Evolutionary conservation across 1,284 basidiomycete species (phyloP).

Genomic region (Ceratobasidium sp.): DNA sequence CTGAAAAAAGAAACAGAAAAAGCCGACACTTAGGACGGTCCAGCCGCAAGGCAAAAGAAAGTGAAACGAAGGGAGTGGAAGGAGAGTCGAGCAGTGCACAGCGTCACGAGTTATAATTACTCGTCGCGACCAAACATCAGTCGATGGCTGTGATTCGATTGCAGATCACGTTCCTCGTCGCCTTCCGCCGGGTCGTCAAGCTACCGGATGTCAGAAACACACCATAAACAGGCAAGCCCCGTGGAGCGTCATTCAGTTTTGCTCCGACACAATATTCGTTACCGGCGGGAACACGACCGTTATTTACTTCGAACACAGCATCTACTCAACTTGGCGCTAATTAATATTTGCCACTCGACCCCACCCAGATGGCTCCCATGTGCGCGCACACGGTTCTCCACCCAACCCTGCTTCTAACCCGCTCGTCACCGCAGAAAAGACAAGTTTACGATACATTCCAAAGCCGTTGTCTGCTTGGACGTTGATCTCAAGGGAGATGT

Average conservation of each 20-base stretch:
- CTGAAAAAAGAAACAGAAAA: conserved; percentile 5
- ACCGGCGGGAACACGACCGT: not conserved
- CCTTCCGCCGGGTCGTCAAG: conserved; percentile 23
- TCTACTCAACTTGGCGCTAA: not conserved
- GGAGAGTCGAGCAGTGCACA: not conserved
- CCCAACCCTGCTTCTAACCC: not conserved
- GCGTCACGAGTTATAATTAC: conserved; percentile 13
- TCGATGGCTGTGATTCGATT: conserved; percentile 9
- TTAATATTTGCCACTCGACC: conserved; percentile 25
- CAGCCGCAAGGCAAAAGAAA: conserved; percentile 26
- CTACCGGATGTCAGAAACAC: not conserved
- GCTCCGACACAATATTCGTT: not conserved
- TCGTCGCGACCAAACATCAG: conserved; percentile 9
- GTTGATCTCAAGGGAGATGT: conserved; percentile 89
- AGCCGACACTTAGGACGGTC: conserved; percentile 37
- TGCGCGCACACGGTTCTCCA: not conserved
- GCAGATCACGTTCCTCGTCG: conserved; percentile 13
- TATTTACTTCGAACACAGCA: not conserved
- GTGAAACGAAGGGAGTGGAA: conserved; percentile 8
- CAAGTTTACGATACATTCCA: conserved; percentile 78
- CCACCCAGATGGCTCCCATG: conserved; percentile 30
- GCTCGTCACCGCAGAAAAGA: conserved; percentile 62
- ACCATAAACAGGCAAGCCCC: too few species aligned
- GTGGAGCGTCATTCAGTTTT: not conserved
- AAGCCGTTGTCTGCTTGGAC: conserved; percentile 85